These are phyloP conservation scores for Trichophyton rubrum DNA, from an alignment of 2,329 filamentous ascomycete genomes.

Conservation along the genomic window DNA sequence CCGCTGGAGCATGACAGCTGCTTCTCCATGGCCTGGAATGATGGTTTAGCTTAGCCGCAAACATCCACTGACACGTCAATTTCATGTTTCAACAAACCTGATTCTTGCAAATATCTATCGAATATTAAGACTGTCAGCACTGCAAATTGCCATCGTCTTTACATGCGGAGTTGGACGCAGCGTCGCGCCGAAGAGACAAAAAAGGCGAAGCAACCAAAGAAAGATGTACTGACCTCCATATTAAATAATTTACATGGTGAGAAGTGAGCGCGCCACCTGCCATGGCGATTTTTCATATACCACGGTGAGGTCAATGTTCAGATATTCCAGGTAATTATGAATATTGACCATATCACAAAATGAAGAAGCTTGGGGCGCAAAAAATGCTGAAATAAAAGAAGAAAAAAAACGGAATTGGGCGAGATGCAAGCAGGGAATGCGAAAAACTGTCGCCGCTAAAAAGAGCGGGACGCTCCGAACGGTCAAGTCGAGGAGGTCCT, in stretches of 20 bases:
- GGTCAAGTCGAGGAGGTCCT: background rate
- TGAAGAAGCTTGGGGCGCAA: background rate
- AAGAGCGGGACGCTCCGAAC: background rate
- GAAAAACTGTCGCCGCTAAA: constrained; percentile 3
- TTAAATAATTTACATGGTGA: constrained; percentile 56
- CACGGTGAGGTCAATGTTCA: background rate
- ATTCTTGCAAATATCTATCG: constrained; percentile 43
- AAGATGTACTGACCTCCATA: constrained; percentile 46
- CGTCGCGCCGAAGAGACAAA: constrained; percentile 12
- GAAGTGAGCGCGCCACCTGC: constrained; percentile 32
- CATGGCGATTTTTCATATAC: constrained; percentile 22
- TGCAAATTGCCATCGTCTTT: background rate
- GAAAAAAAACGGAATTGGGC: background rate
- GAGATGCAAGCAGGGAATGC: background rate
- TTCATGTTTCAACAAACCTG: constrained; percentile 31
- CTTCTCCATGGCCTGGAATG: constrained; percentile 42
- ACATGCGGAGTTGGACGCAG: background rate
- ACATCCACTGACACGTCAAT: constrained; percentile 6
- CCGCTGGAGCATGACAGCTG: constrained; percentile 47
- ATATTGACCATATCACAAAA: constrained; percentile 5
- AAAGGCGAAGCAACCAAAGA: background rate
- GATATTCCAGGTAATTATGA: background rate
- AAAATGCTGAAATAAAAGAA: background rate
- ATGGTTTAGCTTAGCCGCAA: constrained; percentile 8
- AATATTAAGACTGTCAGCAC: background rate